Evolutionary conservation across 345 rosid species (phyloP).

Genomic region (Durio zibethinus): DNA sequence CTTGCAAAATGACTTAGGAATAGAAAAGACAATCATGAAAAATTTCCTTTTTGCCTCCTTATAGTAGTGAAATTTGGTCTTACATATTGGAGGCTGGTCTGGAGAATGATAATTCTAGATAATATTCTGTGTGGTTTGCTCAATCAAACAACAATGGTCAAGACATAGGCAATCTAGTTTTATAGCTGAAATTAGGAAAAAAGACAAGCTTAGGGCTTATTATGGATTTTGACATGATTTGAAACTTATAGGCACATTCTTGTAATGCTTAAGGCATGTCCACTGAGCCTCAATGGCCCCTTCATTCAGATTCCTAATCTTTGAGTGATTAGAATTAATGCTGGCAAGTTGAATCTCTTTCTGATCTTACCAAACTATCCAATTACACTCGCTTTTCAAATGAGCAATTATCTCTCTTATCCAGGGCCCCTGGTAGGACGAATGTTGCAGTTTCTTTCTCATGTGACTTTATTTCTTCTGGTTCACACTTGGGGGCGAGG

Average conservation of each 20-base stretch:
- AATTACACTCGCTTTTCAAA: conserved; percentile 6
- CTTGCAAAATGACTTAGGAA: background rate
- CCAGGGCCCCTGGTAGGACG: conserved; percentile 78
- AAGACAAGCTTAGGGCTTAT: background rate
- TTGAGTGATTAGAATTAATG: conserved; percentile 6
- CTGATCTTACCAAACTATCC: conserved; percentile 10
- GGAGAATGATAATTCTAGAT: background rate
- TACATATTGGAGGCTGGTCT: background rate
- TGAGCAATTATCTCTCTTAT: conserved; percentile 27
- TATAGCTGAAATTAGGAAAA: conserved; percentile 3
- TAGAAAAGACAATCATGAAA: background rate
- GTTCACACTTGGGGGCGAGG: conserved; percentile 59
- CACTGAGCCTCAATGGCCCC: background rate
- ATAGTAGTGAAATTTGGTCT: background rate
- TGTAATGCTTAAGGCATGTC: background rate
- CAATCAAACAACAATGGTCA: background rate
- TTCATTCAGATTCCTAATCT: background rate
- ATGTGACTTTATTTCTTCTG: conserved; percentile 70
- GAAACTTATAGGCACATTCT: background rate
- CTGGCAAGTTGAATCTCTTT: conserved; percentile 16
- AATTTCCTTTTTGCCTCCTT: conserved; percentile 1
- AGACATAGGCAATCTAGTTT: background rate
- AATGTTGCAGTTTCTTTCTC: conserved; percentile 63
- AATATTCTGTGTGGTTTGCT: background rate
- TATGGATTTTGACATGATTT: conserved; percentile 11